A percentile compares a stretch with the other conserved stretches of the same genome.
Conservation (phyloP, 371 early-diverging fungal species). For the Paraphysoderma sedebokerense region DNA sequence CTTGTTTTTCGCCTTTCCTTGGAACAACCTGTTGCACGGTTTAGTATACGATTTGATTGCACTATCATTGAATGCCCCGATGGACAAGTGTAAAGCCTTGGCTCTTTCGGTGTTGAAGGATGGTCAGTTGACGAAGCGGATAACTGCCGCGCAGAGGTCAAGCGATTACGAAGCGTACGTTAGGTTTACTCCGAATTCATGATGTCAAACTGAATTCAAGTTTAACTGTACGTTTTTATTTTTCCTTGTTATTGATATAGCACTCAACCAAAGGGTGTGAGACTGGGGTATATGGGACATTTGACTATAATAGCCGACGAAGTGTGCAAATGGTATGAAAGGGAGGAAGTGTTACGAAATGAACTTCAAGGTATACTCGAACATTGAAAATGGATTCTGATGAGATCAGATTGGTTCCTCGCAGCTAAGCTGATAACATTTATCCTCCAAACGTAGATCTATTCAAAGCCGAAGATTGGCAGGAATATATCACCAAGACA, state of each 20-base stretch:
- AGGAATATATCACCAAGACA: slow-evolving; percentile 56
- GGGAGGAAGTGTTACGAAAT: slow-evolving; percentile 28
- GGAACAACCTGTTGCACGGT: slow-evolving; percentile 90
- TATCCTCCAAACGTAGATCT: slow-evolving; percentile 19
- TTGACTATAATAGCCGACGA: slow-evolving; percentile 90
- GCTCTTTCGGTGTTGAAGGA: slow-evolving; percentile 47
- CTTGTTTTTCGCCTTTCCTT: slow-evolving; percentile 70
- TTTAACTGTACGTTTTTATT: background rate
- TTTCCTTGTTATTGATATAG: slow-evolving; percentile 15
- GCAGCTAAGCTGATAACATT: too few relatives aligned
- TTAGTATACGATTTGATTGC: slow-evolving; percentile 90
- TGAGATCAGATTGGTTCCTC: slow-evolving; percentile 6
- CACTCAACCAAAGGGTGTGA: slow-evolving; percentile 63
- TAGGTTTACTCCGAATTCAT: slow-evolving; percentile 3
- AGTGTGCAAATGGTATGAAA: slow-evolving; percentile 66
- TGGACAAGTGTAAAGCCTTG: slow-evolving; percentile 11
- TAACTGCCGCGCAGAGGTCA: slow-evolving; percentile 48
- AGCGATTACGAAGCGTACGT: slow-evolving; percentile 42
- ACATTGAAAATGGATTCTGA: slow-evolving; percentile 18
- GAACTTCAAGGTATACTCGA: slow-evolving; percentile 20
- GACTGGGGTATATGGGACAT: slow-evolving; percentile 94
- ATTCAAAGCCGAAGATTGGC: slow-evolving; percentile 67
- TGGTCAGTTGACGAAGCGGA: slow-evolving; percentile 55
- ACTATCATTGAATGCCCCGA: slow-evolving; percentile 75
- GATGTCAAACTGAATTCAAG: background rate